phyloP scores from a whole-genome alignment of 2,329 filamentous ascomycete species.

The Plenodomus biglobosus region DNA sequence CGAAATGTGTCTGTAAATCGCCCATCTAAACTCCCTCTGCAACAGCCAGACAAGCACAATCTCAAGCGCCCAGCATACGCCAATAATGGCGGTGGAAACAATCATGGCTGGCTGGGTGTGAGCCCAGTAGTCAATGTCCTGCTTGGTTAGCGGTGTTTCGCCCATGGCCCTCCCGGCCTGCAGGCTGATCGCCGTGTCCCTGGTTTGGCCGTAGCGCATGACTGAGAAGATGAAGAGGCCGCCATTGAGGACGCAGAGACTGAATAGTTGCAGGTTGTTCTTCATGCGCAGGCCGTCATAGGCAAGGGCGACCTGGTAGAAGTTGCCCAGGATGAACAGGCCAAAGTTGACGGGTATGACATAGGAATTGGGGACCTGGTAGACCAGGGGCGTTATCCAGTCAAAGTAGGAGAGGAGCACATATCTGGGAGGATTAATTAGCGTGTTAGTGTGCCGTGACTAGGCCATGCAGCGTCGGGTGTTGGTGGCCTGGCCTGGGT shows the following conservation, averaged over 20 bases:
- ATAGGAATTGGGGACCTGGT: slow-evolving; percentile 20
- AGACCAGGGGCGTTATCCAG: slow-evolving; percentile 22
- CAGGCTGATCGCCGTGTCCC: background rate
- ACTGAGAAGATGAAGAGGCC: slow-evolving; percentile 18
- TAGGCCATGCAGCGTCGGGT: no score
- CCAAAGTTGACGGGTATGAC: slow-evolving; percentile 18
- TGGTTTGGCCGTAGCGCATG: slow-evolving; percentile 23
- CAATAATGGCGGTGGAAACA: slow-evolving; percentile 3
- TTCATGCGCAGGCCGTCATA: slow-evolving; percentile 27
- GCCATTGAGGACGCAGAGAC: slow-evolving; percentile 21
- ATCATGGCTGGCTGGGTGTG: slow-evolving; percentile 5
- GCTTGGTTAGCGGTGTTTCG: slow-evolving; percentile 17
- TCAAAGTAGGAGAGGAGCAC: slow-evolving; percentile 17
- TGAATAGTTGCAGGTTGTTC: slow-evolving; percentile 28
- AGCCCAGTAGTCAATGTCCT: slow-evolving; percentile 8
- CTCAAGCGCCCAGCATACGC: slow-evolving; percentile 6
- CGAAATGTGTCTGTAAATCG: slow-evolving; percentile 21
- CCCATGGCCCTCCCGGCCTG: background rate
- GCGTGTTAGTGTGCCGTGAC: background rate
- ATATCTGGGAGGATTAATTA: slow-evolving; percentile 7
- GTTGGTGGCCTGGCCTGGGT: no score
- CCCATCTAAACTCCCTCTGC: slow-evolving; percentile 21
- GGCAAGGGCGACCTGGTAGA: slow-evolving; percentile 24
- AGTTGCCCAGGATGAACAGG: slow-evolving; percentile 18
- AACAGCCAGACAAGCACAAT: slow-evolving; percentile 5